Base-by-base conservation (phyloP, 2,329 filamentous ascomycete species). In the Phaeoacremonium minimum region DNA sequence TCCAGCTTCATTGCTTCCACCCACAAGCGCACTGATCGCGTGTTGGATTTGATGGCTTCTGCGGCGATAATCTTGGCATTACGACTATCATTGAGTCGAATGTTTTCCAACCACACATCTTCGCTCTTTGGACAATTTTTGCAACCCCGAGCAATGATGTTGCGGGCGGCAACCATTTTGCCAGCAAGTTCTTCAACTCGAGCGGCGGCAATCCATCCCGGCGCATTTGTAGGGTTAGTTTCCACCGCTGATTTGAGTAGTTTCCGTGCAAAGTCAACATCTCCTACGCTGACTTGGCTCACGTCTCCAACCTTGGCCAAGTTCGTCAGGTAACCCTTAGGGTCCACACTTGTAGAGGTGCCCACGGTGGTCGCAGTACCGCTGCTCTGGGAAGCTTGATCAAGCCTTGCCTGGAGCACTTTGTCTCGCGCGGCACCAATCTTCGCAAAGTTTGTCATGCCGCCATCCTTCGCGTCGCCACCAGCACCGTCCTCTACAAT, bases 61-160 rank as follows among this genome's bases (percentile, higher is more conserved):
- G 90, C 87, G 6, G 90, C 93, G 47, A 98, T 95, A 43, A 98
- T 82, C 63, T 95, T 97, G 38, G 91, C 90, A 51, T 97, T 98
- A 36, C 88, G 83, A 16, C 83, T 81, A 52, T 95, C 88, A 58
- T 96, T 95, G 4, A 98, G 70, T 36, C 90, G 80, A 47, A 98
- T 97, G 37, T 91, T 94, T 59, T 98, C 93, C 28, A 97, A 67
- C 94, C 94, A 98, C 6, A 85, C 87, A 56, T 96, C 93, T 59
- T 96, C 89, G 46, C 84, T 95, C 62, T 91, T 93, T 0, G 91
- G 93, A 50, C 91, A 97, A 50, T 90, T 79, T 46, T 91, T 82
- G 55, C 89, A 95, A 2, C 91, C 94, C 50, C 87, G 79, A 3
- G 87, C 81, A 42, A 98, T 95, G 26, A 94, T 77, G 50, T 85